phyloP scores from a whole-genome alignment of 164 flowering plant genomes.

The Houttuynia cordata region DNA sequence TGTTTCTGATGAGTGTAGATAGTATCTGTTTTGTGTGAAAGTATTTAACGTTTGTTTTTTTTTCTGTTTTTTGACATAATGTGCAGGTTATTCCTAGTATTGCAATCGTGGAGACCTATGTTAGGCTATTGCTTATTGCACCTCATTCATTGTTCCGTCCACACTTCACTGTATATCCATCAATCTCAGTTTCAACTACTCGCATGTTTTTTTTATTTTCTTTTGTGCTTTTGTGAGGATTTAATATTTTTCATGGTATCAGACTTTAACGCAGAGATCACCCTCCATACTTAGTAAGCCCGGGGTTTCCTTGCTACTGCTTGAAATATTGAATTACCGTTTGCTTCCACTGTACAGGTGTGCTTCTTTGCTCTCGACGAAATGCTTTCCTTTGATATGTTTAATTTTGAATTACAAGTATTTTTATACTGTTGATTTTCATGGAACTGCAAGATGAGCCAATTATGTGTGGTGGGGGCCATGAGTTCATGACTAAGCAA shows the following conservation, averaged over 20 bases:
- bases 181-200: not conserved
- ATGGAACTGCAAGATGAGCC: not conserved
- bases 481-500: not conserved
- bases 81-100: slow-evolving; percentile 88
- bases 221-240: not conserved
- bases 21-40: not conserved
- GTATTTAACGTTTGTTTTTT: not conserved
- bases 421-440: not conserved
- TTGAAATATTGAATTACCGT: slow-evolving; percentile 90
- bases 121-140: slow-evolving; percentile 66
- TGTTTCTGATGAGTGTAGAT: not conserved
- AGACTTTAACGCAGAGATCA: slow-evolving; percentile 74
- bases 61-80: slow-evolving; percentile 3
- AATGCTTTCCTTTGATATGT: not conserved
- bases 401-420: not conserved
- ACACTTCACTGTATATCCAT: slow-evolving; percentile 59
- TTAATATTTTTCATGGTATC: slow-evolving; percentile 8
- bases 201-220: not conserved
- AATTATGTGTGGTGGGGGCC: not conserved
- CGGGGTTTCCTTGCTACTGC: slow-evolving; percentile 61
- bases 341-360: slow-evolving; percentile 92
- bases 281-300: slow-evolving; percentile 65
- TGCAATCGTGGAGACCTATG: slow-evolving; percentile 92
- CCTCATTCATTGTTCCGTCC: slow-evolving; percentile 90
- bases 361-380: slow-evolving; percentile 2